Evolutionary conservation across 2,329 filamentous ascomycete genomes (phyloP).

Genomic region (Sporothrix mexicana): DNA sequence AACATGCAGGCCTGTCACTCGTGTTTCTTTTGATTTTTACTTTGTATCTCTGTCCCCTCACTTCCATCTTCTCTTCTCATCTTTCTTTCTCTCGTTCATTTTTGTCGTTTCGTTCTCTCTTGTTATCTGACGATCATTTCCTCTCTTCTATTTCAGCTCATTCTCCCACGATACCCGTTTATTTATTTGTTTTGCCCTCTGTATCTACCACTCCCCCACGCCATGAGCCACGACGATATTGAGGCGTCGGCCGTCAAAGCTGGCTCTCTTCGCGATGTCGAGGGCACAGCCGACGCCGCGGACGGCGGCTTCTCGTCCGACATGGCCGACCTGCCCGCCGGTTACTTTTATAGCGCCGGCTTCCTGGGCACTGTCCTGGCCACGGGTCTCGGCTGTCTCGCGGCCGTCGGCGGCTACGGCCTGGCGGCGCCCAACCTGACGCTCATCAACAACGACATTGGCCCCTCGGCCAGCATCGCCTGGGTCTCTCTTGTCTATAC

Average conservation of each 20-base stretch:
- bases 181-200: neutral
- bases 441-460: conserved; percentile 33
- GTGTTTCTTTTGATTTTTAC: neutral
- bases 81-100: neutral
- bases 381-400: conserved; percentile 11
- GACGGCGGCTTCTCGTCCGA: conserved; percentile 28
- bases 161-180: neutral
- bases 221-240: conserved; percentile 7
- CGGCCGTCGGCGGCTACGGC: conserved; percentile 6
- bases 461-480: conserved; percentile 40
- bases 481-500: conserved; percentile 43
- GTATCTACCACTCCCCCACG: neutral
- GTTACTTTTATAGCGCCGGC: conserved; percentile 32
- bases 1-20: neutral
- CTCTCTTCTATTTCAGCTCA: neutral
- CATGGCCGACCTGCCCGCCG: conserved; percentile 27
- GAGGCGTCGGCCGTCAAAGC: conserved; percentile 8
- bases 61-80: neutral
- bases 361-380: conserved; percentile 34
- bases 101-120: neutral
- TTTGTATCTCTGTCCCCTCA: neutral
- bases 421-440: conserved; percentile 37
- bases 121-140: neutral
- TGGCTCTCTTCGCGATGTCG: neutral
- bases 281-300: conserved; percentile 14